Evolutionary conservation across 306 rosid species (phyloP).

Genomic region (Ormosia semicastrata): DNA sequence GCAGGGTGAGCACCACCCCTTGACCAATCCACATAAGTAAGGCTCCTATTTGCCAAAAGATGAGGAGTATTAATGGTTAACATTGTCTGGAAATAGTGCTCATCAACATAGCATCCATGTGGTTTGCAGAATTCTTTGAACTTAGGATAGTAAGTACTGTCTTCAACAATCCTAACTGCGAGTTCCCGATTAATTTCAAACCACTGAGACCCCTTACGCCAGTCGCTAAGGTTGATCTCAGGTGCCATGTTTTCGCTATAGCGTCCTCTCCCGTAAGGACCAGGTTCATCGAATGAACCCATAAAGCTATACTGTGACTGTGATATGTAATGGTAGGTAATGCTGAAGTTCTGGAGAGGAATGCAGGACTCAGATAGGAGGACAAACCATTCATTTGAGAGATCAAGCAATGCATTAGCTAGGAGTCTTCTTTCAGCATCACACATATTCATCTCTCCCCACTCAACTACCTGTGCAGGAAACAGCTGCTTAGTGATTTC

Average conservation of each 20-base stretch:
- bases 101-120: slow-evolving; percentile 86
- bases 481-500: slow-evolving; percentile 16
- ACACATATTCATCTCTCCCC: slow-evolving; percentile 99
- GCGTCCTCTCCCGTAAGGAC: slow-evolving; percentile 97
- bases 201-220: slow-evolving; percentile 99
- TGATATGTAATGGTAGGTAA: slow-evolving; percentile 65
- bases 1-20: slow-evolving; percentile 99
- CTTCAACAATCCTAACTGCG: slow-evolving; percentile 67
- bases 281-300: slow-evolving; percentile 83
- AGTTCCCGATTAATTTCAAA: slow-evolving; percentile 79
- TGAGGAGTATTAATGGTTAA: slow-evolving; percentile 67
- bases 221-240: slow-evolving; percentile 69
- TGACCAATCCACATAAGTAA: slow-evolving; percentile 95
- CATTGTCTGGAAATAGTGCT: slow-evolving; percentile 98
- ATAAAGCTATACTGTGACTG: slow-evolving; percentile 79
- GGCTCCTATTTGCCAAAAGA: slow-evolving; percentile 83
- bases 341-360: slow-evolving; percentile 87
- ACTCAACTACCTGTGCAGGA: slow-evolving; percentile 70
- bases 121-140: slow-evolving; percentile 77
- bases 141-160: slow-evolving; percentile 65
- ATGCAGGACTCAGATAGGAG: slow-evolving; percentile 93
- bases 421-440: slow-evolving; percentile 95
- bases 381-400: slow-evolving; percentile 93
- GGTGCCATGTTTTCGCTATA: slow-evolving; percentile 77
- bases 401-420: slow-evolving; percentile 91